These are phyloP conservation scores for Aspergillus ostianus DNA, from an alignment of 495 filamentous ascomycete genomes.

Conservation along the genomic window DNA sequence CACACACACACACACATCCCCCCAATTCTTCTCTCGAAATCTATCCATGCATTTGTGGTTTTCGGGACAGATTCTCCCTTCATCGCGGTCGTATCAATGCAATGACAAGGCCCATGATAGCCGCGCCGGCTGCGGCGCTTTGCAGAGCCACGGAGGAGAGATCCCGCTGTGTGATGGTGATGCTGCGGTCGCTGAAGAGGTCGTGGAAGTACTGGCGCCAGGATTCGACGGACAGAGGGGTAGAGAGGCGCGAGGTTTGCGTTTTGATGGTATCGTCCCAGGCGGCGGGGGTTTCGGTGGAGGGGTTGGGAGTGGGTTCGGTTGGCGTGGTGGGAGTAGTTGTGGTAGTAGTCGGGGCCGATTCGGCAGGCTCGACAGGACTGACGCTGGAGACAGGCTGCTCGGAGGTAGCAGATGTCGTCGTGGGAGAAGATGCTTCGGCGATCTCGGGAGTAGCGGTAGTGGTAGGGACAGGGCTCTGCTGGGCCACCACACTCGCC, in stretches of 20 bases:
- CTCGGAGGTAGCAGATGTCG: neutral
- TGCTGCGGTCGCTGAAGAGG: conserved; percentile 65
- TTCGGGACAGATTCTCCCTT: conserved; percentile 6
- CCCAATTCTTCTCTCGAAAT: neutral
- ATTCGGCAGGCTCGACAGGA: neutral
- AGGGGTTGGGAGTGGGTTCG: conserved; percentile 8
- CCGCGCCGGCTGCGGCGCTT: conserved; percentile 70
- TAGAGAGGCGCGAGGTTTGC: conserved; percentile 23
- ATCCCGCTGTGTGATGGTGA: conserved; percentile 71
- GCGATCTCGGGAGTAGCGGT: neutral
- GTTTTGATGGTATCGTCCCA: conserved; percentile 24
- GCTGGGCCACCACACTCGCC: conserved; percentile 1
- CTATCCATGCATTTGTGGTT: neutral
- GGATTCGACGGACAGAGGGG: conserved; percentile 31
- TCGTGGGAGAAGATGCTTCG: neutral
- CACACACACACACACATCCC: neutral
- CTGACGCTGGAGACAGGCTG: neutral
- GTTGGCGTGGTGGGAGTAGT: conserved; percentile 5
- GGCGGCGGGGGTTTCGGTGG: conserved; percentile 5
- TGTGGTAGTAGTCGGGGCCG: conserved; percentile 5
- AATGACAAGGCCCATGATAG: conserved; percentile 58
- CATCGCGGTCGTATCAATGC: conserved; percentile 53
- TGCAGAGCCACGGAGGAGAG: conserved; percentile 68
- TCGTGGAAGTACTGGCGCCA: conserved; percentile 53
- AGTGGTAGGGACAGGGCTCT: conserved; percentile 3